A percentile compares a stretch with the other conserved stretches of the same genome.
Conservation (phyloP, 2,329 filamentous ascomycete genomes). For the Hirsutella minnesotensis region DNA sequence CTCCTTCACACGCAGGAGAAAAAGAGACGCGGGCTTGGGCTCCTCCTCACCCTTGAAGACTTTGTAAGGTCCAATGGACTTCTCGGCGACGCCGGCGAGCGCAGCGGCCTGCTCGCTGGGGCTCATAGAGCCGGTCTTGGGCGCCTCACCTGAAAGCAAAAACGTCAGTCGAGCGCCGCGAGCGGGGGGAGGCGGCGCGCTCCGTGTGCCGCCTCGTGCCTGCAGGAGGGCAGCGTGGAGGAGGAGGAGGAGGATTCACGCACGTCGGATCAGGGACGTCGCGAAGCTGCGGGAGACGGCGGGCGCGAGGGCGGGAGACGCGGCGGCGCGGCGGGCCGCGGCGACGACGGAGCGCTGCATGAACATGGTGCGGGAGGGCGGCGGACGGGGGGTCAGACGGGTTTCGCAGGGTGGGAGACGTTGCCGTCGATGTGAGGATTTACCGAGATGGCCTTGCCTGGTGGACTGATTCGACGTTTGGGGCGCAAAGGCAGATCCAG, state of each 20-base stretch:
- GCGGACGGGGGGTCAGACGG: slow-evolving; percentile 7
- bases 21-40: no score
- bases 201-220: no score
- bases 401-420: slow-evolving; percentile 2
- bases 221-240: no score
- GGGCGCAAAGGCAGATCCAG: slow-evolving; percentile 10
- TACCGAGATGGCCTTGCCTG: slow-evolving; percentile 16
- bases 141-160: slow-evolving; percentile 21
- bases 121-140: slow-evolving; percentile 18
- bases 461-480: slow-evolving; percentile 31
- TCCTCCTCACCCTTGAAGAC: slow-evolving; percentile 31
- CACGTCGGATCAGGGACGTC: slow-evolving; percentile 51
- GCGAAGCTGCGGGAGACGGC: slow-evolving; percentile 46
- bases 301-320: slow-evolving; percentile 38
- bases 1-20: no score
- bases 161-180: slow-evolving; percentile 1
- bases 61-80: slow-evolving; percentile 34
- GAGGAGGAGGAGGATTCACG: slow-evolving; percentile 7
- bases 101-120: slow-evolving; percentile 25
- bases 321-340: slow-evolving; percentile 46
- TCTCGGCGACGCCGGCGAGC: slow-evolving; percentile 25
- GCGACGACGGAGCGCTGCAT: slow-evolving; percentile 50
- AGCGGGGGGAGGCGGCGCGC: no score
- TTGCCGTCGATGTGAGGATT: slow-evolving; percentile 21
- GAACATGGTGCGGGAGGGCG: slow-evolving; percentile 37